Percentiles rank a stretch among this genome's conserved stretches.
Conservation (phyloP, 352 stramenopile genomes). For the Pythium biforme region DNA sequence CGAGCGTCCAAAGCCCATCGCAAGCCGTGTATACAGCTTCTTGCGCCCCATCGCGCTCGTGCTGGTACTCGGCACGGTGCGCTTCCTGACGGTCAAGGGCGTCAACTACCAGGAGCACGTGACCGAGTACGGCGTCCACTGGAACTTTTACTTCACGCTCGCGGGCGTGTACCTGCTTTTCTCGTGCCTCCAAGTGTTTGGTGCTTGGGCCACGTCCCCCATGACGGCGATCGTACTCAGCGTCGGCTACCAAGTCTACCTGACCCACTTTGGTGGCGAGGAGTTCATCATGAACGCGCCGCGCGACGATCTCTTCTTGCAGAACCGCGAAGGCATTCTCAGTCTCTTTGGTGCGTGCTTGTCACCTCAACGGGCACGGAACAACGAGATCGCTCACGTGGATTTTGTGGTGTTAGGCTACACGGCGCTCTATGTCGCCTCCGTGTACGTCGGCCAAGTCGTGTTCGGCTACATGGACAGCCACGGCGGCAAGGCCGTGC, state of each 20-base stretch:
- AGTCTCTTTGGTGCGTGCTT: constrained; percentile 68
- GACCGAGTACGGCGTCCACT: constrained; percentile 98
- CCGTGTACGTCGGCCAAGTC: constrained; percentile 55
- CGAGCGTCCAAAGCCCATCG: not conserved
- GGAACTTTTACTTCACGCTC: constrained; percentile 99
- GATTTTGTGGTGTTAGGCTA: constrained; percentile 73
- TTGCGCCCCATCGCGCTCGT: constrained; percentile 70
- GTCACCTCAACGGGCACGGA: not conserved
- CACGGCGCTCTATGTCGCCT: constrained; percentile 84
- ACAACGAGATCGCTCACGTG: not conserved
- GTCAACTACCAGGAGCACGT: constrained; percentile 94
- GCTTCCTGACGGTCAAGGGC: constrained; percentile 79
- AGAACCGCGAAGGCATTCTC: constrained; percentile 96
- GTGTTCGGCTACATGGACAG: constrained; percentile 69
- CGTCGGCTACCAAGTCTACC: constrained; percentile 77
- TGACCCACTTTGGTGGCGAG: constrained; percentile 68
- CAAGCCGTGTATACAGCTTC: constrained; percentile 46
- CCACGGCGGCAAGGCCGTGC: constrained; percentile 53
- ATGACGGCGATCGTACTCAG: constrained; percentile 40
- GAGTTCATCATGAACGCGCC: constrained; percentile 76
- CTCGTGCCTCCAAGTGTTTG: constrained; percentile 51
- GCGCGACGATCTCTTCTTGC: constrained; percentile 77
- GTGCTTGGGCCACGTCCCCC: constrained; percentile 44
- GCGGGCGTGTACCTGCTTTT: constrained; percentile 77
- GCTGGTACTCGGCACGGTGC: constrained; percentile 58